Conservation (phyloP, 2,329 filamentous ascomycete genomes). For the Arthrobotrys sinensis region DNA sequence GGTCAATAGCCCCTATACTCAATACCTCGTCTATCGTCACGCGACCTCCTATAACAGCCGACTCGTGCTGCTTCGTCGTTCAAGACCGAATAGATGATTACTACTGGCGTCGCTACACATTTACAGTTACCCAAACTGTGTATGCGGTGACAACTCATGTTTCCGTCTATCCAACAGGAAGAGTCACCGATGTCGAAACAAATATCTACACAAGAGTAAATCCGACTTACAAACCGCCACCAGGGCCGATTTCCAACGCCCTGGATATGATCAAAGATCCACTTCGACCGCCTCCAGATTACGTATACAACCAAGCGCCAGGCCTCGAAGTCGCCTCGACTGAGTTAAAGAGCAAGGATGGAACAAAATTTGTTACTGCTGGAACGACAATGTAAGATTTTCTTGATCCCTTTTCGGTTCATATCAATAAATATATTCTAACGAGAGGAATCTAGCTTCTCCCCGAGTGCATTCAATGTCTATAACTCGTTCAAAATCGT, state of each 20-base stretch:
- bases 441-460: conserved; percentile 17
- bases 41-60: conserved; percentile 22
- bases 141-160: conserved; percentile 19
- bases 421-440: background rate
- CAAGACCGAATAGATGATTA: conserved; percentile 31
- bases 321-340: conserved; percentile 12
- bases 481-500: conserved; percentile 34
- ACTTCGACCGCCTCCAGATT: background rate
- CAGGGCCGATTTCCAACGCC: background rate
- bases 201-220: conserved; percentile 1
- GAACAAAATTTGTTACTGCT: conserved; percentile 13
- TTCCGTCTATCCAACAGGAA: conserved; percentile 20
- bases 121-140: background rate
- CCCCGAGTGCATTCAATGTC: conserved; percentile 30
- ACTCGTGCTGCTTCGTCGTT: conserved; percentile 39
- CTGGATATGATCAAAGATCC: background rate
- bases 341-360: background rate
- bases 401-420: background rate
- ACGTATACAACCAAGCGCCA: background rate
- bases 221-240: background rate
- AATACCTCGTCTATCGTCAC: conserved; percentile 2
- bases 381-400: conserved; percentile 35
- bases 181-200: conserved; percentile 27
- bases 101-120: conserved; percentile 37
- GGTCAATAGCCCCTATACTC: background rate